Evolutionary conservation across 441 rosid species (phyloP).

Genomic region (Erysimum pusillum): DNA sequence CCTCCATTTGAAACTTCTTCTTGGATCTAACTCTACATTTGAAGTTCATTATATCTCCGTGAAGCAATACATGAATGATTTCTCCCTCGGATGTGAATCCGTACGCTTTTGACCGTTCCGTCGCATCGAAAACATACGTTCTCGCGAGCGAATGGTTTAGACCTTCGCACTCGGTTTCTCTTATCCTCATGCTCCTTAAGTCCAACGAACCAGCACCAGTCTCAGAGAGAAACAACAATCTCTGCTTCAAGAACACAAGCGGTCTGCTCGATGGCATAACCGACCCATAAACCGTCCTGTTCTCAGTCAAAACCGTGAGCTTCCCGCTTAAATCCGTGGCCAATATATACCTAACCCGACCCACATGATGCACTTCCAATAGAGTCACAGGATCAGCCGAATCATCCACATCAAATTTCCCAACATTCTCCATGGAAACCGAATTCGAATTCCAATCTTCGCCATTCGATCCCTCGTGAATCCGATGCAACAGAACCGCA

Average conservation of each 20-base stretch:
- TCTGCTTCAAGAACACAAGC: slow-evolving; percentile 89
- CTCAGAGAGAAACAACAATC: slow-evolving; percentile 89
- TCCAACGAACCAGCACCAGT: slow-evolving; percentile 94
- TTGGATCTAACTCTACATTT: slow-evolving; percentile 93
- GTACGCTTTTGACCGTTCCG: slow-evolving; percentile 92
- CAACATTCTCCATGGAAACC: slow-evolving; percentile 63
- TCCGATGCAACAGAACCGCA: slow-evolving; percentile 67
- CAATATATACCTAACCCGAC: slow-evolving; percentile 79
- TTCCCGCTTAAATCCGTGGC: slow-evolving; percentile 71
- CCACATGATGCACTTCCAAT: slow-evolving; percentile 91
- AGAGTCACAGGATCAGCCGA: slow-evolving; percentile 59
- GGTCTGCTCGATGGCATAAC: slow-evolving; percentile 73
- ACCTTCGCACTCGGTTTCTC: slow-evolving; percentile 93
- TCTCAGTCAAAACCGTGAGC: slow-evolving; percentile 75
- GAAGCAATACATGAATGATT: slow-evolving; percentile 76
- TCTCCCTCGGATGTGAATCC: slow-evolving; percentile 89
- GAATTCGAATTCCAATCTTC: slow-evolving; percentile 69
- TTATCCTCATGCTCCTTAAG: slow-evolving; percentile 84
- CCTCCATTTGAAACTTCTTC: slow-evolving; percentile 74
- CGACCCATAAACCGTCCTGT: slow-evolving; percentile 77
- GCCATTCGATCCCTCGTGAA: slow-evolving; percentile 68
- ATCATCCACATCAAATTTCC: slow-evolving; percentile 57
- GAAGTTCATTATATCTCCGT: slow-evolving; percentile 90
- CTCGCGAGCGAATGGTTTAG: slow-evolving; percentile 73
- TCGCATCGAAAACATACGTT: slow-evolving; percentile 78